Evolutionary conservation across 495 filamentous ascomycete species (phyloP).

Genomic region (Penicillium canariense): DNA sequence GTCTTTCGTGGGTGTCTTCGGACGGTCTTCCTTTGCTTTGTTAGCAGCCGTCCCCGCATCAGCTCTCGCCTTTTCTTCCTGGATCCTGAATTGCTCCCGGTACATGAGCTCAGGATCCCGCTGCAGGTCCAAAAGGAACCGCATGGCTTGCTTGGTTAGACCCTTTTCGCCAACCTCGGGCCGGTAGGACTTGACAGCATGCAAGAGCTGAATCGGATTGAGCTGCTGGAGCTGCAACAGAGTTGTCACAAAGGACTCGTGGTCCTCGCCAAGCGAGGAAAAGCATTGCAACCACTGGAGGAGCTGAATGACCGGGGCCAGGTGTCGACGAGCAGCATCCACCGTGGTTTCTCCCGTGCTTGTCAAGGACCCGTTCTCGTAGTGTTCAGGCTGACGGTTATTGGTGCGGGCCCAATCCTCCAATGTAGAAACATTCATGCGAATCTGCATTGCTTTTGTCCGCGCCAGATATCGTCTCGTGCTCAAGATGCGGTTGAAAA

Average conservation of each 20-base stretch:
- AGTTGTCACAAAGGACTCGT: conserved; percentile 82
- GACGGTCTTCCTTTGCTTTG: conserved; percentile 34
- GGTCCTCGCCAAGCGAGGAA: conserved; percentile 90
- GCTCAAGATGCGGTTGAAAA: conserved; percentile 97
- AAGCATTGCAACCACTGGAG: conserved; percentile 98
- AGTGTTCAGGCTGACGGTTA: conserved; percentile 93
- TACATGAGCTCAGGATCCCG: conserved; percentile 54
- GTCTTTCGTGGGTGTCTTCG: conserved; percentile 44
- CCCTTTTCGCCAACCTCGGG: conserved; percentile 94
- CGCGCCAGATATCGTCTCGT: conserved; percentile 92
- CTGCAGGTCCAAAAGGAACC: conserved; percentile 78
- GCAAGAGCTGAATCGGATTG: conserved; percentile 85
- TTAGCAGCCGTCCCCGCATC: conserved; percentile 18
- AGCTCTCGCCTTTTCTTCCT: conserved; percentile 30
- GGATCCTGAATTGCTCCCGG: conserved; percentile 36
- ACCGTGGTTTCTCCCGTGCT: conserved; percentile 84
- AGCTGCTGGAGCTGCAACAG: conserved; percentile 83
- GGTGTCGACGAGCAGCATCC: conserved; percentile 76
- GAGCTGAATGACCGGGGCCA: conserved; percentile 89
- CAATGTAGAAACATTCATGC: conserved; percentile 93
- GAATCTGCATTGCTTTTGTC: conserved; percentile 99
- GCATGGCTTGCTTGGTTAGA: conserved; percentile 79
- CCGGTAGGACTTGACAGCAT: conserved; percentile 87
- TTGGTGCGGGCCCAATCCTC: conserved; percentile 96
- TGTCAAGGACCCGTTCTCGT: conserved; percentile 83